Percentiles rank a stretch among this genome's conserved stretches.
Conservation (phyloP, 2,329 filamentous ascomycete genomes). For the Colletotrichum lupini region DNA sequence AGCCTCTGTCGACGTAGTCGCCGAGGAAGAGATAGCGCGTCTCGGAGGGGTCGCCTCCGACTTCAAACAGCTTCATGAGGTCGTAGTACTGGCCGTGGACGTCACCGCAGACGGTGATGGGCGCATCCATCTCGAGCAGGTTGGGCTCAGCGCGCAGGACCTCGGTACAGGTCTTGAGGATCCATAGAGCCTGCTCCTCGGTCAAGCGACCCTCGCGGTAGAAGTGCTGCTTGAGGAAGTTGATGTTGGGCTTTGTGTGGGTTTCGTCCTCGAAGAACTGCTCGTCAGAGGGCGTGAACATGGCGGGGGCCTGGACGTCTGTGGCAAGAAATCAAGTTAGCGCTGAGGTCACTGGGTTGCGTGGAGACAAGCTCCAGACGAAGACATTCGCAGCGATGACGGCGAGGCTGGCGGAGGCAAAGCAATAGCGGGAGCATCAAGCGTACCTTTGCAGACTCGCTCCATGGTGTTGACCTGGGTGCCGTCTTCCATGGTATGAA, state of each 20-base stretch:
- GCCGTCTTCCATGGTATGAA: conserved; percentile 98
- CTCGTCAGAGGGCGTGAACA: conserved; percentile 90
- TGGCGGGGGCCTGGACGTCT: conserved; percentile 98
- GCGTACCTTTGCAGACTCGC: conserved; percentile 95
- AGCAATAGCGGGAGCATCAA: conserved; percentile 17
- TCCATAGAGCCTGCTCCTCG: conserved; percentile 97
- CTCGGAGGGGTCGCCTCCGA: conserved; percentile 95
- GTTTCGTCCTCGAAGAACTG: conserved; percentile 93
- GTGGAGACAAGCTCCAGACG: background rate
- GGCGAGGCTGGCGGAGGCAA: conserved; percentile 38
- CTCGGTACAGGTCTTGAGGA: conserved; percentile 88
- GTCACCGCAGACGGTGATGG: conserved; percentile 98
- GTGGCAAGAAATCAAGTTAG: conserved; percentile 40
- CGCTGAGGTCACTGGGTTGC: background rate
- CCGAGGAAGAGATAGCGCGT: conserved; percentile 97
- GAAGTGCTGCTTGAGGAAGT: conserved; percentile 97
- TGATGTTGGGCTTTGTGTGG: conserved; percentile 87
- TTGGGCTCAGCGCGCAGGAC: conserved; percentile 92
- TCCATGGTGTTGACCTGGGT: conserved; percentile 94
- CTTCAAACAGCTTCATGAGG: conserved; percentile 99
- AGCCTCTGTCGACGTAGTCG: conserved; percentile 97
- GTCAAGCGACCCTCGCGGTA: conserved; percentile 97
- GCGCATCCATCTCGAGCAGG: conserved; percentile 98
- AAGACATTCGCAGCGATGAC: background rate
- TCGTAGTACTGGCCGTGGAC: conserved; percentile 99